Evolutionary conservation across 192 early-diverging fungal genomes (phyloP).

Genomic region (Rhizoclosmatium sp.): DNA sequence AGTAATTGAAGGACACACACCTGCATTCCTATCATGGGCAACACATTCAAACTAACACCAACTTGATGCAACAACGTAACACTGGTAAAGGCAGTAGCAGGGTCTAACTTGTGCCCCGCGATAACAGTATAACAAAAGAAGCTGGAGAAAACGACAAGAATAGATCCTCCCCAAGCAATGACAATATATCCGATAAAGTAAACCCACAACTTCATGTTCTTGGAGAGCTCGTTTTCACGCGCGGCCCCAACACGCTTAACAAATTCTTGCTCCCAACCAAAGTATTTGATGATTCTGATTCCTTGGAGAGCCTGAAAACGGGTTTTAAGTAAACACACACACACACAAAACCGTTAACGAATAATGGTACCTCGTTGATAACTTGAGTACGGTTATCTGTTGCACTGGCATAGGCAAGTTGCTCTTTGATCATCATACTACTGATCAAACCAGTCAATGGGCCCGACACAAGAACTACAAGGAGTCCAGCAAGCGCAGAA

Average conservation of each 20-base stretch:
- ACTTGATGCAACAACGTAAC: slow-evolving; percentile 41
- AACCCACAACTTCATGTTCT: not conserved
- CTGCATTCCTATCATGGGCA: slow-evolving; percentile 39
- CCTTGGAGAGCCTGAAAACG: slow-evolving; percentile 72
- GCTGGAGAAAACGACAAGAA: slow-evolving; percentile 62
- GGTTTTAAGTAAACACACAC: slow-evolving; percentile 36
- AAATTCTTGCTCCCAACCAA: slow-evolving; percentile 60
- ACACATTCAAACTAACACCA: slow-evolving; percentile 33
- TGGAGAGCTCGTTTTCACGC: slow-evolving; percentile 40
- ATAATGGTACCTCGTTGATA: slow-evolving; percentile 80
- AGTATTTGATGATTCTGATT: slow-evolving; percentile 93
- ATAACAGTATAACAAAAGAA: slow-evolving; percentile 63
- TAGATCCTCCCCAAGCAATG: slow-evolving; percentile 42
- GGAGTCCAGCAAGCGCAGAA: slow-evolving; percentile 82
- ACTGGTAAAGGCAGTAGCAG: slow-evolving; percentile 52
- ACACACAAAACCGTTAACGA: not conserved
- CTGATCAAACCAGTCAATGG: slow-evolving; percentile 41
- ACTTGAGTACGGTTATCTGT: slow-evolving; percentile 82
- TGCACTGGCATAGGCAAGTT: slow-evolving; percentile 67
- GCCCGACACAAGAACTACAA: slow-evolving; percentile 61
- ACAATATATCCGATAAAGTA: slow-evolving; percentile 31
- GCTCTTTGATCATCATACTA: slow-evolving; percentile 45
- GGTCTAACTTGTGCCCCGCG: slow-evolving; percentile 42
- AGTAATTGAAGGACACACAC: slow-evolving; percentile 2
- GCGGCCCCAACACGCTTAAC: slow-evolving; percentile 35